Conservation (phyloP, 208 protist genomes). For the Wallacemonas sp. region DNA sequence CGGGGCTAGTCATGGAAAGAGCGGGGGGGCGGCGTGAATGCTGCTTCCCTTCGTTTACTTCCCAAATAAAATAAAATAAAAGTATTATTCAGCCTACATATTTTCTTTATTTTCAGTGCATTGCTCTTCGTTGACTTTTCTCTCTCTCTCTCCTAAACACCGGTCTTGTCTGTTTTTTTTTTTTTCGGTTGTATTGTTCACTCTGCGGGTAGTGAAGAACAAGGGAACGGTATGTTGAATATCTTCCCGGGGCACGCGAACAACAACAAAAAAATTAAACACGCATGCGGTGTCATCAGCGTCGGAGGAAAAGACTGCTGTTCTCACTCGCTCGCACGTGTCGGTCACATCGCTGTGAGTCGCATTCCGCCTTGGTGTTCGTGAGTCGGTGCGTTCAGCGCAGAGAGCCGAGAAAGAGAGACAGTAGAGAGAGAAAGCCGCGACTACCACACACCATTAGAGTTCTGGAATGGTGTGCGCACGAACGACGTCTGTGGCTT, state of each 20-base stretch:
- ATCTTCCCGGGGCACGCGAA: too few species aligned
- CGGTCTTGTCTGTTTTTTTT: conserved; percentile 8
- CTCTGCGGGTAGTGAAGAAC: conserved; percentile 1
- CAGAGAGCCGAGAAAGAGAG: conserved; percentile 17
- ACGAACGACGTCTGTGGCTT: conserved; percentile 21
- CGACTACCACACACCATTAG: conserved; percentile 48
- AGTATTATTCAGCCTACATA: not conserved
- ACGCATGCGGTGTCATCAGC: too few species aligned
- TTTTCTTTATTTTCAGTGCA: not conserved
- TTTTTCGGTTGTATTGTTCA: conserved; percentile 12
- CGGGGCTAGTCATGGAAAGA: too few species aligned
- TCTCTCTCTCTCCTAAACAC: not conserved
- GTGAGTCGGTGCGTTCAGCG: too few species aligned
- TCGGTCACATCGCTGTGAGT: too few species aligned
- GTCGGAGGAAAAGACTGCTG: too few species aligned
- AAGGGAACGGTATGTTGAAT: too few species aligned
- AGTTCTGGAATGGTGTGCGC: conserved; percentile 36
- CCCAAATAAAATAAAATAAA: conserved; percentile 12
- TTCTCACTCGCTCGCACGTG: too few species aligned
- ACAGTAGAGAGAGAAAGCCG: not conserved
- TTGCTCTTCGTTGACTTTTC: not conserved
- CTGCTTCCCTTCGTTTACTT: too few species aligned
- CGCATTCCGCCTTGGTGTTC: too few species aligned
- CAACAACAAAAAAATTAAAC: too few species aligned
- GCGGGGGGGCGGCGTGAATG: too few species aligned